Evolutionary conservation across 2,329 filamentous ascomycete species (phyloP).

Genomic region (Trichothecium roseum): DNA sequence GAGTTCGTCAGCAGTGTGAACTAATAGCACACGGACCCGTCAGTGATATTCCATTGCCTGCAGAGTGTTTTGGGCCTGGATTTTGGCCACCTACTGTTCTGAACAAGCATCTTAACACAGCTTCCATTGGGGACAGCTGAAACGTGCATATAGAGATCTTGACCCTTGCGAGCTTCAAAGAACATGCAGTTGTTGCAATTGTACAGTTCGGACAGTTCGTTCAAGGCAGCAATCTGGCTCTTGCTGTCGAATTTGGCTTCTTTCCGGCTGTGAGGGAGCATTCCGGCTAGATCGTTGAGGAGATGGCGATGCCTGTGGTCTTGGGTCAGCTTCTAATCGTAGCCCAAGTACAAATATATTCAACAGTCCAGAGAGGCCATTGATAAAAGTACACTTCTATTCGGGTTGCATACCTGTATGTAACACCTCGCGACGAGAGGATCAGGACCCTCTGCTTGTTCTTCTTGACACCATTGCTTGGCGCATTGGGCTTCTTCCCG

Average conservation of each 20-base stretch:
- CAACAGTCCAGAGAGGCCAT: too few relatives aligned
- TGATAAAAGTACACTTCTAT: neutral
- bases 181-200: conserved; percentile 94
- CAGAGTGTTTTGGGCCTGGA: neutral
- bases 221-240: conserved; percentile 55
- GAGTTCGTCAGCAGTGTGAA: conserved; percentile 94
- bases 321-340: conserved; percentile 1
- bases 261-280: conserved; percentile 87
- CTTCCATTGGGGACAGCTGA: conserved; percentile 71
- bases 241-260: conserved; percentile 97
- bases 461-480: conserved; percentile 41
- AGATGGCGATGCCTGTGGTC: conserved; percentile 74
- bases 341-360: too few relatives aligned
- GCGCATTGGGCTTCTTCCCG: conserved; percentile 36
- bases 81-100: conserved; percentile 47
- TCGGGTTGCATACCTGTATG: conserved; percentile 53
- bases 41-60: conserved; percentile 8
- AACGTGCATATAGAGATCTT: conserved; percentile 92
- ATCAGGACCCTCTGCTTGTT: conserved; percentile 76
- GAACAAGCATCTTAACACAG: conserved; percentile 59
- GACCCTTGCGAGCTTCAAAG: conserved; percentile 88
- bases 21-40: conserved; percentile 23
- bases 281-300: conserved; percentile 74
- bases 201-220: conserved; percentile 67
- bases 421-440: conserved; percentile 85